Evolutionary conservation across 192 early-diverging fungal species (phyloP), one percentile per base, ranked within the genome.

Genomic region (Podochytrium sp.): DNA sequence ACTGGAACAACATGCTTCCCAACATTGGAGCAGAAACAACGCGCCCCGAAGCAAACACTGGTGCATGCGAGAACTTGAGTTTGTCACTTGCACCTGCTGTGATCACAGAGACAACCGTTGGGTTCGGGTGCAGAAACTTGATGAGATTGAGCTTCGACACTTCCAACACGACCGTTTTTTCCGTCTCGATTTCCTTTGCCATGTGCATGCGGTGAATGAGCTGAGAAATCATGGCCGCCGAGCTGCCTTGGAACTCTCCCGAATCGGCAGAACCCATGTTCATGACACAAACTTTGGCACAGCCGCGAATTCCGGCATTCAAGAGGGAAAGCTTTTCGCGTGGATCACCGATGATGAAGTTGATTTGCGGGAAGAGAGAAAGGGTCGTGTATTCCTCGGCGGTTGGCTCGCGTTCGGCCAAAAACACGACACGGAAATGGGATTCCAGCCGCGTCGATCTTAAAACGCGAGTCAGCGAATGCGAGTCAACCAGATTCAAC

Each of bases 41-140:
- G 34, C 89, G 78, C 1, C 91, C 91, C 37, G 83, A 80, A 2
- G 88, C 91, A 80, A 86, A 92, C 10, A 86, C 78, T 2, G 91
- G 89, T 0, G 88, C 78, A 72, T 83, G 84, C 2, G 81, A 65
- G 57, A 81, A 81, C 49, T 52, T 42, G 1, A 63, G 49, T 3
- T 66, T 49, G 0, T 33, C 52, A 16, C 43, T 23, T 7, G 65
- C 65, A 18, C 14, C 25, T 42, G 23, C n/a, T n/a, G n/a, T n/a
- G n/a, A n/a, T n/a, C n/a, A n/a, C n/a, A n/a, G n/a, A 23, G 16
- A 14, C 34, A 5, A 53, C 59, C 4, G 70, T 72, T 18, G 77
- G 64, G 5, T 71, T 50, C 50, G 81, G 81, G 14, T 66, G 83
- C 64, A 91, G 78, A 71, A 85, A 91, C 30, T 83, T 74, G 65